Evolutionary conservation across 2,329 filamentous ascomycete species (phyloP).

Genomic region (Hymenoscyphus salicellus): DNA sequence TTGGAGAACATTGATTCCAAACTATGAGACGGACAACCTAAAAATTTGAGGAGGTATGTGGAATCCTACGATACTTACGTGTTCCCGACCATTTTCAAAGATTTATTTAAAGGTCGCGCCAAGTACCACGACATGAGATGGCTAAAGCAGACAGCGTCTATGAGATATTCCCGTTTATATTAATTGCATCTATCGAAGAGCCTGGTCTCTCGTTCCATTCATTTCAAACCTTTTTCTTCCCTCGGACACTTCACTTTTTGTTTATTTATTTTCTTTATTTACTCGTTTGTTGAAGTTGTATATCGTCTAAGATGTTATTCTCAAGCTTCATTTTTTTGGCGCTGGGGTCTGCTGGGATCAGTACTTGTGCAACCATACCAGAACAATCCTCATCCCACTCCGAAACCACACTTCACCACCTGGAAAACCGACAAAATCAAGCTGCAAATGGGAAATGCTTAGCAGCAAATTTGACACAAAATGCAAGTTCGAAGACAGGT

Average conservation of each 20-base stretch:
- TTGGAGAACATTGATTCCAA: background rate
- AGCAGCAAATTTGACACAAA: slow-evolving; percentile 30
- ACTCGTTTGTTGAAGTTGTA: background rate
- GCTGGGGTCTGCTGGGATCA: slow-evolving; percentile 3
- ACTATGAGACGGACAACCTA: background rate
- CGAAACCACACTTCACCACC: background rate
- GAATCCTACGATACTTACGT: background rate
- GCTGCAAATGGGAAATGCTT: slow-evolving; percentile 37
- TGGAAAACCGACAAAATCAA: background rate
- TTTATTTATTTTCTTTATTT: slow-evolving; percentile 1
- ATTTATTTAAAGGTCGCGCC: background rate
- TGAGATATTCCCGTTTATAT: slow-evolving; percentile 2
- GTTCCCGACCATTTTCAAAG: background rate
- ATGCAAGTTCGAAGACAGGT: slow-evolving; percentile 15
- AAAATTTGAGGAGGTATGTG: background rate
- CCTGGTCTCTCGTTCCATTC: background rate
- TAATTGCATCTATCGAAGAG: slow-evolving; percentile 3
- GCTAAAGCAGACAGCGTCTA: background rate
- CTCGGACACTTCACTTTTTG: background rate
- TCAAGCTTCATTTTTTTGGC: slow-evolving; percentile 4
- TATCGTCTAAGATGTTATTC: slow-evolving; percentile 1
- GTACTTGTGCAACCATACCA: background rate
- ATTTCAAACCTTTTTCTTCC: background rate
- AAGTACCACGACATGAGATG: slow-evolving; percentile 3
- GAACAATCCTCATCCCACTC: background rate